Evolutionary conservation across 139 green algal species (phyloP).

Genomic region (Eudorina sp.): DNA sequence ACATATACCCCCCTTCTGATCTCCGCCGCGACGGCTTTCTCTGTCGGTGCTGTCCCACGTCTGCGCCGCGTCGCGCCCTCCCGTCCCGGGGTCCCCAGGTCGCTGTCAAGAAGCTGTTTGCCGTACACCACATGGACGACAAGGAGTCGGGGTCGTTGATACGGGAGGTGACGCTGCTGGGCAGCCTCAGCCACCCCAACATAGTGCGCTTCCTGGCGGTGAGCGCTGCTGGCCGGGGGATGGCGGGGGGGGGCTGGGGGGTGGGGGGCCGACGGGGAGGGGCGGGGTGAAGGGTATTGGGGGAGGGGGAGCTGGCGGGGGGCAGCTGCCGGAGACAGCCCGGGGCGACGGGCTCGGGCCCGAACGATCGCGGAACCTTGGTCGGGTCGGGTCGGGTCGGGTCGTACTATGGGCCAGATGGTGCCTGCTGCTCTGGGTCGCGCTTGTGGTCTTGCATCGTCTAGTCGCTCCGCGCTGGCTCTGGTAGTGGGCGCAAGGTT

Average conservation of each 20-base stretch:
- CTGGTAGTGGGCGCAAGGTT: too few species aligned
- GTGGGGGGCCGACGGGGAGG: too few species aligned
- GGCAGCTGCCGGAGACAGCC: too few species aligned
- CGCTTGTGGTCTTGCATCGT: too few species aligned
- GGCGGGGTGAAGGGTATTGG: not conserved
- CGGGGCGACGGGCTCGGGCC: too few species aligned
- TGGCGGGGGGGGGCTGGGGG: not conserved
- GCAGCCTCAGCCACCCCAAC: conserved; percentile 60
- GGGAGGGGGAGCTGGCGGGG: not conserved
- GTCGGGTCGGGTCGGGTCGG: too few species aligned
- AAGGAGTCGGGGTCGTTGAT: conserved; percentile 47
- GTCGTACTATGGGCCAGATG: too few species aligned
- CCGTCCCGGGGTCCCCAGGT: conserved; percentile 49
- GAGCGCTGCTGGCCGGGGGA: not conserved
- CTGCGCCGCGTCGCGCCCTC: too few species aligned
- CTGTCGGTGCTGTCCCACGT: too few species aligned
- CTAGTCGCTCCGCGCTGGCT: too few species aligned
- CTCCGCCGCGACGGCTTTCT: not conserved
- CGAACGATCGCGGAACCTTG: too few species aligned
- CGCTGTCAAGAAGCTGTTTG: conserved; percentile 73
- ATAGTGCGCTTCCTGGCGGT: conserved; percentile 75
- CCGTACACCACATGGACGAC: conserved; percentile 23
- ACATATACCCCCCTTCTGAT: not conserved
- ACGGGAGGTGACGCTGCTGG: conserved; percentile 63
- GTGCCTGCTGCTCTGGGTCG: too few species aligned